Evolutionary conservation across 768 basidiomycete species (phyloP).

Genomic region (Baorangia bicolor): DNA sequence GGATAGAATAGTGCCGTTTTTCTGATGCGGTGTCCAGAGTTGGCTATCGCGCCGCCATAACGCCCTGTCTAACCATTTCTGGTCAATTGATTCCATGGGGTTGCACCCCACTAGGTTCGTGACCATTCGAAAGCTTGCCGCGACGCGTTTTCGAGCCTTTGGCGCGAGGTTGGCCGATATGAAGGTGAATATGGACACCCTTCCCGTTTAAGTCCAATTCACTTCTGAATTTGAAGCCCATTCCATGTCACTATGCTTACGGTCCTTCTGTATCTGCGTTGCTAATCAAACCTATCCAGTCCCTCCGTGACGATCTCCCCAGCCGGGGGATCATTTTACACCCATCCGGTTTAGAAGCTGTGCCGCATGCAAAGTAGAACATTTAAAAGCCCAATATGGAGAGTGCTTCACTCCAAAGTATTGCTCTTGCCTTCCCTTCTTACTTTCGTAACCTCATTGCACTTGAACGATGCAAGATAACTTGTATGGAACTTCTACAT

Average conservation of each 20-base stretch:
- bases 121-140: not conserved
- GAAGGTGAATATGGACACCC: not conserved
- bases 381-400: constrained; percentile 8
- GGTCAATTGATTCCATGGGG: not conserved
- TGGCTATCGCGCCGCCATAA: not conserved
- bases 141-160: not conserved
- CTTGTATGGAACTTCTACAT: constrained; percentile 4
- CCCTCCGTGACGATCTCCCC: not conserved
- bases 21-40: not conserved
- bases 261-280: not conserved
- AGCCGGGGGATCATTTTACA: not conserved
- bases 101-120: not conserved
- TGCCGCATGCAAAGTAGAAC: not conserved
- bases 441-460: not conserved
- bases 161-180: not conserved
- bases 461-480: constrained; percentile 9
- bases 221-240: not conserved
- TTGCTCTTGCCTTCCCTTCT: not conserved
- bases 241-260: not conserved
- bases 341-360: constrained; percentile 6
- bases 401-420: not conserved
- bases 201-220: not conserved
- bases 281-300: not conserved
- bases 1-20: not conserved
- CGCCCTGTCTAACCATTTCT: not conserved